These are phyloP conservation scores for Leersia perrieri DNA, from an alignment of 176 grass and related monocot species.

Conservation along the genomic window DNA sequence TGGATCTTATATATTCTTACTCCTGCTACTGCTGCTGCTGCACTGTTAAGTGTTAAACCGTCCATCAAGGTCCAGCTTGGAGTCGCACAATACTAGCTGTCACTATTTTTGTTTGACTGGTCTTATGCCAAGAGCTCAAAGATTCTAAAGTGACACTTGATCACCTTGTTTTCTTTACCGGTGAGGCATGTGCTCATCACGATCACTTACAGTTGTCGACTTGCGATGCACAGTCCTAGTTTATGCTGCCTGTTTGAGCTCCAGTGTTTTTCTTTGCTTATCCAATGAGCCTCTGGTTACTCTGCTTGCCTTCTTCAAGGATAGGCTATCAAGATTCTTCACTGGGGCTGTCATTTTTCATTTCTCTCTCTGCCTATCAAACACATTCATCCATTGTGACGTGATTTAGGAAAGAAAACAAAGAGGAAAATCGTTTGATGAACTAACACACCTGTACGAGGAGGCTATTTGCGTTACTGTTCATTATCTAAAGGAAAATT, in stretches of 20 bases:
- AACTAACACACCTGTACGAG: too few relatives aligned
- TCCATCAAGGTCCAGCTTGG: not conserved
- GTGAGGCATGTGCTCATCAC: not conserved
- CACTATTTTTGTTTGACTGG: constrained; percentile 36
- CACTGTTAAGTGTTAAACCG: not conserved
- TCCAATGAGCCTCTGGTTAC: not conserved
- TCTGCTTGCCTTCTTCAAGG: not conserved
- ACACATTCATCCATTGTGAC: not conserved
- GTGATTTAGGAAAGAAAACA: too few relatives aligned
- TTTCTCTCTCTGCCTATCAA: constrained; percentile 17
- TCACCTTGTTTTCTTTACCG: too few relatives aligned
- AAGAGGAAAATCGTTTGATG: too few relatives aligned
- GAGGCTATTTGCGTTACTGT: too few relatives aligned
- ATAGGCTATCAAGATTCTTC: not conserved
- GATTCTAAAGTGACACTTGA: not conserved
- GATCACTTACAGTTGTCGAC: not conserved
- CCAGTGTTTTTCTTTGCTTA: not conserved
- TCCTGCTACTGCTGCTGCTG: not conserved
- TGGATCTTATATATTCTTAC: not conserved
- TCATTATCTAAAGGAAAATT: too few relatives aligned
- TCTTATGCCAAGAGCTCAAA: not conserved
- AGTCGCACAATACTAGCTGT: constrained; percentile 18
- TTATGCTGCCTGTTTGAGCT: not conserved
- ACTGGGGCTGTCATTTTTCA: not conserved
- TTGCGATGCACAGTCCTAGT: not conserved